A percentile compares a stretch with the other conserved stretches of the same genome.
phyloP scores from a whole-genome alignment of 257 asterid species.

The Gynochthodes officinalis region DNA sequence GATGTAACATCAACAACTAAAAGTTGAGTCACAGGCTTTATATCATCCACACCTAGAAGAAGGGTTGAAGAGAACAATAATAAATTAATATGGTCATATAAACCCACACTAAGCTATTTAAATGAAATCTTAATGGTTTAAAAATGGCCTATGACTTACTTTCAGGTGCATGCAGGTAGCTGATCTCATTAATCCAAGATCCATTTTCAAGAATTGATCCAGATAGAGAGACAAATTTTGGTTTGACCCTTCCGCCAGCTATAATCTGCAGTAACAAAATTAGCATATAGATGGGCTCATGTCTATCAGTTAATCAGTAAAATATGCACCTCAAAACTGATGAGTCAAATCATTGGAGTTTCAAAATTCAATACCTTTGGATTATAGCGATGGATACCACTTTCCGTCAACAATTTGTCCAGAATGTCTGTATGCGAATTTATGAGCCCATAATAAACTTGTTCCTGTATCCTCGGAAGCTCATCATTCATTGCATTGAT shows the following conservation, averaged over 20 bases:
- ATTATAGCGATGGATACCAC: constrained; percentile 89
- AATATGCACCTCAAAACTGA: not conserved
- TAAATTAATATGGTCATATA: constrained; percentile 10
- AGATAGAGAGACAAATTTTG: constrained; percentile 68
- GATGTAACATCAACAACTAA: constrained; percentile 70
- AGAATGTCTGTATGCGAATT: constrained; percentile 82
- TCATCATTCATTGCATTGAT: constrained; percentile 93
- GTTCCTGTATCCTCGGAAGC: constrained; percentile 96
- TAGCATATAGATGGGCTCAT: constrained; percentile 9
- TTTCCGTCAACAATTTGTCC: constrained; percentile 83
- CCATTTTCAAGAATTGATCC: constrained; percentile 55
- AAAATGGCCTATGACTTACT: constrained; percentile 54
- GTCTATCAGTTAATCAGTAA: not conserved
- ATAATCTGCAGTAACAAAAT: constrained; percentile 62
- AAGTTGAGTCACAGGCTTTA: constrained; percentile 98
- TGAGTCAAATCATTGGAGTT: not conserved
- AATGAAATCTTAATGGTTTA: not conserved
- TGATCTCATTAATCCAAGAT: constrained; percentile 57
- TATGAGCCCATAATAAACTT: constrained; percentile 90
- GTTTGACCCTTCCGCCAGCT: constrained; percentile 82
- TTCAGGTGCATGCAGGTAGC: constrained; percentile 76
- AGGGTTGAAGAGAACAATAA: constrained; percentile 23
- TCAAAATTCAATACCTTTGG: constrained; percentile 58
- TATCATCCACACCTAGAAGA: constrained; percentile 75
- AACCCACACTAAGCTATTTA: not conserved